These are phyloP conservation scores for Wickerhamomyces sydowiorum DNA, from an alignment of 805 yeast genomes.

Conservation along the genomic window DNA sequence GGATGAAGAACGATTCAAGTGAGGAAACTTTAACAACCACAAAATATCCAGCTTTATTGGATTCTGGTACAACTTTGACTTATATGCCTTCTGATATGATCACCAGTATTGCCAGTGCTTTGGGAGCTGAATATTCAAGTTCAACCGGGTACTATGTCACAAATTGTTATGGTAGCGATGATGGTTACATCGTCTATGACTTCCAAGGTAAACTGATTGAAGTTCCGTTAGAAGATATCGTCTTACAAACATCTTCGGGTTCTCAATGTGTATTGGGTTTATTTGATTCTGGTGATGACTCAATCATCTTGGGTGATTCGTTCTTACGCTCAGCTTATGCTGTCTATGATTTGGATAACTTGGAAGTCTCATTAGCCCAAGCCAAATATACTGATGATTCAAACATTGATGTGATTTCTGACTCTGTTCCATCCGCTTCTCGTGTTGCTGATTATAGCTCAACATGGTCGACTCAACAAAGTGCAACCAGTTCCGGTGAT, in stretches of 20 bases:
- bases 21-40: constrained; percentile 10
- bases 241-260: constrained; percentile 19
- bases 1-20: not conserved
- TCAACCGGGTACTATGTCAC: constrained; percentile 39
- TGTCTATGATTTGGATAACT: constrained; percentile 47
- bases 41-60: constrained; percentile 31
- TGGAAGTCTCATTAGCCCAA: constrained; percentile 40
- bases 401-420: constrained; percentile 40
- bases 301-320: constrained; percentile 45
- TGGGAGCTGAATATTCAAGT: constrained; percentile 40
- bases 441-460: constrained; percentile 40
- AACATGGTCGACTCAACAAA: constrained; percentile 26
- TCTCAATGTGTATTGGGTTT: constrained; percentile 42
- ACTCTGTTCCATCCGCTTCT: constrained; percentile 45
- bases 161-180: constrained; percentile 32
- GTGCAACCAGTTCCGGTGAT: constrained; percentile 3
- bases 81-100: constrained; percentile 38
- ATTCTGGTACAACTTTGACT: constrained; percentile 36
- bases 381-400: constrained; percentile 30
- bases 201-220: constrained; percentile 64
- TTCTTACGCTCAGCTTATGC: constrained; percentile 47
- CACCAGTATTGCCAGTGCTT: constrained; percentile 26
- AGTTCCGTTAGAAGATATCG: constrained; percentile 37
- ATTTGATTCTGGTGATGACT: constrained; percentile 27
- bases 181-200: constrained; percentile 35